These are phyloP conservation scores for Dichomitus squalens DNA, from an alignment of 1,284 basidiomycete species.

Conservation along the genomic window DNA sequence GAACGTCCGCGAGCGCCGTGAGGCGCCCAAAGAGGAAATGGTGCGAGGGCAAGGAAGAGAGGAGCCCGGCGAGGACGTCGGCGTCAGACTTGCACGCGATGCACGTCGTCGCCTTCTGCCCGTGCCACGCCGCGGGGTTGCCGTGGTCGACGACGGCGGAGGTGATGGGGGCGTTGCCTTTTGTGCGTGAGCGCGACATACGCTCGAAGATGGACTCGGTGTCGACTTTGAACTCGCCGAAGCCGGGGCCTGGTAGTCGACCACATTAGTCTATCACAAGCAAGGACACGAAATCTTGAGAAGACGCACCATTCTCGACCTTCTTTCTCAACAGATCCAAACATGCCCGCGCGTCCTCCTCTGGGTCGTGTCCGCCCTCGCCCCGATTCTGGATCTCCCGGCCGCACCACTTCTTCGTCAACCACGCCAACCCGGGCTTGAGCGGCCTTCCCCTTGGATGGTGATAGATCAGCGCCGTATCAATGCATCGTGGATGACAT, in stretches of 20 bases:
- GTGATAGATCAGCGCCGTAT: conserved; percentile 86
- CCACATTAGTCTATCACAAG: neutral
- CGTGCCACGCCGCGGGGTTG: conserved; percentile 80
- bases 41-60: conserved; percentile 64
- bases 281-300: neutral
- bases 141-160: conserved; percentile 85
- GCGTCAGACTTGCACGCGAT: conserved; percentile 76
- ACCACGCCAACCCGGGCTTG: conserved; percentile 91
- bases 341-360: conserved; percentile 89
- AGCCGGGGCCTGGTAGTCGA: conserved; percentile 60
- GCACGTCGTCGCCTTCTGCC: conserved; percentile 75
- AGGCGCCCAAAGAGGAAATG: conserved; percentile 84
- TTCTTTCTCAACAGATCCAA: conserved; percentile 83
- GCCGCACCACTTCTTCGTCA: conserved; percentile 88
- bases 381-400: conserved; percentile 82
- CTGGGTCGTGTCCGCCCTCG: conserved; percentile 86
- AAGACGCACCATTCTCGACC: conserved; percentile 61
- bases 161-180: conserved; percentile 41
- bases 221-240: conserved; percentile 85
- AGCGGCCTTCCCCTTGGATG: conserved; percentile 89
- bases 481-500: conserved; percentile 83
- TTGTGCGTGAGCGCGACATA: conserved; percentile 56
- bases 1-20: conserved; percentile 71
- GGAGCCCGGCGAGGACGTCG: conserved; percentile 70
- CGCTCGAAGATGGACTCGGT: conserved; percentile 87